Base-by-base conservation (phyloP, 2,329 filamentous ascomycete genomes). In the Aspergillus caelatus region DNA sequence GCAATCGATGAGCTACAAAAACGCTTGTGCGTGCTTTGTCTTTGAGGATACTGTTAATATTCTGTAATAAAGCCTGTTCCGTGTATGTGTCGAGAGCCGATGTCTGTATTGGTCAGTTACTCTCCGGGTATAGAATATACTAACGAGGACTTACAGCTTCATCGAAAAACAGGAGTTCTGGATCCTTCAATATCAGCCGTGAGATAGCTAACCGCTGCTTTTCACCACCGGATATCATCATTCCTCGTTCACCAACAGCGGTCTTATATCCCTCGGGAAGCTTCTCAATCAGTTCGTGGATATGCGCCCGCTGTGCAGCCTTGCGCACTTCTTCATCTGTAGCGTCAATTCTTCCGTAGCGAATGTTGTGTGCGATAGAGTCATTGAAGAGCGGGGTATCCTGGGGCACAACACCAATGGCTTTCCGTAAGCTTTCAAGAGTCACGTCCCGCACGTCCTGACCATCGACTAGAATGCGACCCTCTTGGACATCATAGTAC, bases 381-480 rank as follows among this genome's bases (percentile, higher is more conserved):
- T 97, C 93, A 77, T 99, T 99, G 83, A 99, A 99, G 1, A 99
- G 84, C 0, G 95, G 94, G 0, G 95, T 98, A 71, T 99, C 95
- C 76, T 99, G 96, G 0, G 95, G 95, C 0, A 99, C 95, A 19
- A 99, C 94, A 26, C 95, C 95, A 67, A 99, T 98, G 2, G 91
- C 86, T 67, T 87, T 88, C 8, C 95, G 89, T 32, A 99, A 82
- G 41, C 91, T 96, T 59, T 96, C 92, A 2, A 98, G 78, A 12
- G 85, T 89, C 1, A 99, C 90, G 63, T 92, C 85, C 46, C 92
- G 90, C 68, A 99, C 88, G 75, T 99, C 94, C 75, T 99, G 95
- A 58, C 91, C 93, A 73, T 99, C 95, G 64, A 99, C 92, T 50
- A 94, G 82, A 72, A 99, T 96, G 60, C 91, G 88, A 1, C 95